Evolutionary conservation across 23 red algal species (phyloP).

Genomic region (Porphyridium purpureum): DNA sequence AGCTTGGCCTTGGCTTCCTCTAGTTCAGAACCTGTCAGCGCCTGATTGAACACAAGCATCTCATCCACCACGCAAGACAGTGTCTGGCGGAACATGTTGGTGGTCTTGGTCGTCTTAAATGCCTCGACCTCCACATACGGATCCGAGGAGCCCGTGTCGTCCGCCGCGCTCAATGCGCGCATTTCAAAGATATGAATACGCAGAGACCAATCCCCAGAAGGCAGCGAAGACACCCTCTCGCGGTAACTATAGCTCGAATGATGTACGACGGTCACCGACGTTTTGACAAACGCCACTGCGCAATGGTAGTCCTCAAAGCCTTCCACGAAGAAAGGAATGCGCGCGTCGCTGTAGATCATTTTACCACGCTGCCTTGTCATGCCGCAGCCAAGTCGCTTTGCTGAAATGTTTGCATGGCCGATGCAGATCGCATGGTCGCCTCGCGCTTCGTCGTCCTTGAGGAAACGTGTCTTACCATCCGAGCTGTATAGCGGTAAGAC

Average conservation of each 20-base stretch:
- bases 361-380: conserved; percentile 4
- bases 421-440: conserved; percentile 7
- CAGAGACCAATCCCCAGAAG: conserved; percentile 61
- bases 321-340: conserved; percentile 27
- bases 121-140: conserved; percentile 33
- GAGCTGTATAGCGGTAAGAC: conserved; percentile 30
- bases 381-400: conserved; percentile 24
- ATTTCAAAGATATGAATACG: conserved; percentile 57
- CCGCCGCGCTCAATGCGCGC: conserved; percentile 30
- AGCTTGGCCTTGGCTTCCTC: conserved; percentile 37
- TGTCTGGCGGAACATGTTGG: conserved; percentile 31
- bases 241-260: conserved; percentile 54
- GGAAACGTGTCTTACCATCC: conserved; percentile 27
- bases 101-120: conserved; percentile 42
- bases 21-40: conserved; percentile 41
- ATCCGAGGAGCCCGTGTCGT: conserved; percentile 38
- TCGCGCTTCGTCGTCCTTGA: too few species aligned
- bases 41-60: conserved; percentile 45
- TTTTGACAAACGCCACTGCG: conserved; percentile 25
- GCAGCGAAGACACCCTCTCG: conserved; percentile 36
- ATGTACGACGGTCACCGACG: conserved; percentile 31
- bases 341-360: conserved; percentile 13
- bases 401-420: conserved; percentile 21
- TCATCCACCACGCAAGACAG: conserved; percentile 62
- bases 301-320: conserved; percentile 34